Evolutionary conservation across 2,329 filamentous ascomycete genomes (phyloP).

Genomic region (Chrysosporium queenslandicum): DNA sequence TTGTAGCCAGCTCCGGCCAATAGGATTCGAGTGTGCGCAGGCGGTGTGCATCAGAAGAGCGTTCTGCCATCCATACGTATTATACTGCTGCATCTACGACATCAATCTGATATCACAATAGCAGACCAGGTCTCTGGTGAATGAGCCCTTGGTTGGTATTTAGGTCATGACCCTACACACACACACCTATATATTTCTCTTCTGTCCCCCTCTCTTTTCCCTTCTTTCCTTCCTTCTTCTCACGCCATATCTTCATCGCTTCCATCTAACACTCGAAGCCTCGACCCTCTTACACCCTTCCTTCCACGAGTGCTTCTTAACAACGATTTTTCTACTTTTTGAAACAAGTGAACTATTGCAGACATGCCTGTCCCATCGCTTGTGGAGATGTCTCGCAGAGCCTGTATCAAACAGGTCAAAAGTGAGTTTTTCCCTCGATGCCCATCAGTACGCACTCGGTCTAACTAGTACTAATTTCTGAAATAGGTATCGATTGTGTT

Average conservation of each 20-base stretch:
- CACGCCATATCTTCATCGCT: neutral
- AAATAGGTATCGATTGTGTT: slow-evolving; percentile 53
- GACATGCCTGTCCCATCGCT: slow-evolving; percentile 31
- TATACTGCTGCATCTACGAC: too few species aligned
- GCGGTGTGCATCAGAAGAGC: too few species aligned
- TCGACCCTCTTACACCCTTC: neutral
- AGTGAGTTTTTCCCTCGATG: slow-evolving; percentile 21
- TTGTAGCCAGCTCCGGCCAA: too few species aligned
- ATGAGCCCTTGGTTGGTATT: too few species aligned
- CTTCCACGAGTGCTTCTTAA: neutral
- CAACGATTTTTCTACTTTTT: neutral
- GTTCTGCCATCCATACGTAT: too few species aligned
- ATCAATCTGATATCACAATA: too few species aligned
- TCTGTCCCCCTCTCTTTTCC: neutral
- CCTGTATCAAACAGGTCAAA: slow-evolving; percentile 31
- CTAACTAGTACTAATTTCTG: slow-evolving; percentile 2
- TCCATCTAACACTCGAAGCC: neutral
- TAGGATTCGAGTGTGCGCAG: too few species aligned
- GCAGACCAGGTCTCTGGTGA: too few species aligned
- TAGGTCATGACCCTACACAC: too few species aligned
- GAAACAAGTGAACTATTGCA: neutral
- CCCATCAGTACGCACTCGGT: neutral
- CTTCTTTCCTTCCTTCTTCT: neutral
- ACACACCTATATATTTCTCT: neutral
- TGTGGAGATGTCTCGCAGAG: slow-evolving; percentile 28